These are phyloP conservation scores for Blepharisma japonicum DNA, from an alignment of 73 alveolate genomes.

Conservation along the genomic window DNA sequence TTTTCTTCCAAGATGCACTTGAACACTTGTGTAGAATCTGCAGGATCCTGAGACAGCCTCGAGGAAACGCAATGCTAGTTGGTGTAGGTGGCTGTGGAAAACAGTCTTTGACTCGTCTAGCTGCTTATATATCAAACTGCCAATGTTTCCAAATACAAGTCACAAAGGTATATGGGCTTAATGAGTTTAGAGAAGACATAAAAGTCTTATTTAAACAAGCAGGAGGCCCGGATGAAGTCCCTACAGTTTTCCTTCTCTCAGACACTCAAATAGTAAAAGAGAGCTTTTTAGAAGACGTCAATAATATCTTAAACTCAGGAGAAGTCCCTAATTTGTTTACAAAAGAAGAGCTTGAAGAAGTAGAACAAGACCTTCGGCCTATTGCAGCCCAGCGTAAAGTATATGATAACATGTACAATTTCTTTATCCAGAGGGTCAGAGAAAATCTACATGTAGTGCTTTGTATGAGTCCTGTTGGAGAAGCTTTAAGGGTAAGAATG, in stretches of 20 bases:
- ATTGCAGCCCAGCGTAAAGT: conserved; percentile 84
- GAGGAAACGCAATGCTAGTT: conserved; percentile 95
- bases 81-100: conserved; percentile 99
- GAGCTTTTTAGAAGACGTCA: conserved; percentile 95
- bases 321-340: conserved; percentile 98
- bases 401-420: conserved; percentile 84
- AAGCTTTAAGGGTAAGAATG: conserved; percentile 91
- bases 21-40: conserved; percentile 95
- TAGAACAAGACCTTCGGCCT: conserved; percentile 86
- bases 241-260: conserved; percentile 82
- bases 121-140: conserved; percentile 62
- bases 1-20: conserved; percentile 96
- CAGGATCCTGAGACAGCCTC: conserved; percentile 95
- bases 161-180: conserved; percentile 95
- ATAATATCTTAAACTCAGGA: conserved; percentile 95
- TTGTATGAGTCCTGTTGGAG: conserved; percentile 99
- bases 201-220: conserved; percentile 88
- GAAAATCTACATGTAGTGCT: conserved; percentile 95
- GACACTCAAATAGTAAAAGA: conserved; percentile 96
- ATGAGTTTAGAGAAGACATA: conserved; percentile 97
- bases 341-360: conserved; percentile 92
- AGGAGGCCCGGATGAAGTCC: conserved; percentile 88
- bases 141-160: conserved; percentile 92
- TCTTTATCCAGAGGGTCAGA: conserved; percentile 95
- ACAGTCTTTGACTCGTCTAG: conserved; percentile 72